Evolutionary conservation across 1,284 basidiomycete genomes (phyloP).

Genomic region (Sporisorium exsertum): DNA sequence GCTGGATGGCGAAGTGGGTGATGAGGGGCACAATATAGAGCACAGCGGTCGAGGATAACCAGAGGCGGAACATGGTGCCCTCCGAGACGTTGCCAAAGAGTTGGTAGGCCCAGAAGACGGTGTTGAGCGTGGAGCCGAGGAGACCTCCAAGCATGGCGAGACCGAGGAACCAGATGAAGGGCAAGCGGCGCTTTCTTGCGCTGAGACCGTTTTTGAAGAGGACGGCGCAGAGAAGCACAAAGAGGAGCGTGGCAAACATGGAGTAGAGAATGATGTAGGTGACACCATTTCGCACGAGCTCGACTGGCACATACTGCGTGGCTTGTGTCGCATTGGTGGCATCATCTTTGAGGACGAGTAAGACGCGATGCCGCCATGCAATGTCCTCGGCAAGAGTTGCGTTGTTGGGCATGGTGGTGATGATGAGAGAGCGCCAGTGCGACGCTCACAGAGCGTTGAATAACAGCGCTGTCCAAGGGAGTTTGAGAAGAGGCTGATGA

Average conservation of each 20-base stretch:
- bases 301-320: constrained; percentile 37
- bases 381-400: constrained; percentile 8
- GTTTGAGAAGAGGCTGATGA: not conserved
- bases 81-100: constrained; percentile 42
- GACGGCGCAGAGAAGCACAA: constrained; percentile 49
- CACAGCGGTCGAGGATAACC: constrained; percentile 45
- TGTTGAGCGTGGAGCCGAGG: constrained; percentile 52
- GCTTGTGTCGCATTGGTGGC: constrained; percentile 15
- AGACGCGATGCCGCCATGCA: constrained; percentile 33
- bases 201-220: constrained; percentile 54
- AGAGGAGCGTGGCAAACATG: constrained; percentile 53
- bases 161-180: constrained; percentile 50
- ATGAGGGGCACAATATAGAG: constrained; percentile 54
- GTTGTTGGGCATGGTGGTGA: constrained; percentile 18
- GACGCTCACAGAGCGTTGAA: not conserved
- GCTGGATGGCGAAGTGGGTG: constrained; percentile 49
- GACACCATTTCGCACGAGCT: constrained; percentile 49
- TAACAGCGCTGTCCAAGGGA: not conserved
- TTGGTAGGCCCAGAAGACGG: constrained; percentile 54
- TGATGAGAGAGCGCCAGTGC: not conserved
- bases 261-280: constrained; percentile 60
- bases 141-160: constrained; percentile 50
- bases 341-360: constrained; percentile 29
- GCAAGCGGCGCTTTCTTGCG: constrained; percentile 37
- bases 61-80: constrained; percentile 44